phyloP scores from a whole-genome alignment of 1,139 yeast genomes.

The Suhomyces panamericanus region DNA sequence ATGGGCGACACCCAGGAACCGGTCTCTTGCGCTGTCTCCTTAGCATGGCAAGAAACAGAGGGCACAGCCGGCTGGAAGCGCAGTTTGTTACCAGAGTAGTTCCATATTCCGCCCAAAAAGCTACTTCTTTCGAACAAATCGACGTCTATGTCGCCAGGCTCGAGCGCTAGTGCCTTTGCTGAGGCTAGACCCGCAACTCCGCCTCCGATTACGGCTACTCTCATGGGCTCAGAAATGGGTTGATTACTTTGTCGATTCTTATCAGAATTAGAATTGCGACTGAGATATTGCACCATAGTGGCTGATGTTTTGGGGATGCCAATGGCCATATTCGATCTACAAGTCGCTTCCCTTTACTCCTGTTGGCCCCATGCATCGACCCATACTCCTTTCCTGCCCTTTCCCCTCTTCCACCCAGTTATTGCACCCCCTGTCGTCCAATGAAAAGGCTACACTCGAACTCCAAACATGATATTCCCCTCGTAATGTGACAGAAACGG shows the following conservation, averaged over 20 bases:
- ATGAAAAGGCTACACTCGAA: no score
- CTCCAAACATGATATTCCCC: no score
- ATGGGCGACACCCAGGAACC: constrained; percentile 39
- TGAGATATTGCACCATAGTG: constrained; percentile 1
- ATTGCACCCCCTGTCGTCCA: no score
- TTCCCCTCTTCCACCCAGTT: not conserved
- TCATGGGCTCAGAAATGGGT: constrained; percentile 2
- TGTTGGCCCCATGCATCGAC: not conserved
- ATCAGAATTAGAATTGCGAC: not conserved
- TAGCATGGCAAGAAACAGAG: constrained; percentile 10
- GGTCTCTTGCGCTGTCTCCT: not conserved
- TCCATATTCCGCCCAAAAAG: constrained; percentile 52
- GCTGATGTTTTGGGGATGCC: not conserved
- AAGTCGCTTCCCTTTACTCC: not conserved
- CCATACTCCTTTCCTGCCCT: not conserved
- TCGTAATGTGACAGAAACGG: not conserved
- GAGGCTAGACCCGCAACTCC: constrained; percentile 53
- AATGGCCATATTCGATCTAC: not conserved
- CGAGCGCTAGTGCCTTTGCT: constrained; percentile 48
- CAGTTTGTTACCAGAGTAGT: constrained; percentile 33
- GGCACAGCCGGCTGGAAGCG: constrained; percentile 26
- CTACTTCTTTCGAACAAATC: constrained; percentile 47
- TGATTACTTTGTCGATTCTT: not conserved
- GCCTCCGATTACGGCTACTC: constrained; percentile 50
- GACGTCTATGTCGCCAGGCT: constrained; percentile 34